Evolutionary conservation across 345 rosid species (phyloP), one percentile per base, ranked within the genome.

Genomic region (Firmiana major): DNA sequence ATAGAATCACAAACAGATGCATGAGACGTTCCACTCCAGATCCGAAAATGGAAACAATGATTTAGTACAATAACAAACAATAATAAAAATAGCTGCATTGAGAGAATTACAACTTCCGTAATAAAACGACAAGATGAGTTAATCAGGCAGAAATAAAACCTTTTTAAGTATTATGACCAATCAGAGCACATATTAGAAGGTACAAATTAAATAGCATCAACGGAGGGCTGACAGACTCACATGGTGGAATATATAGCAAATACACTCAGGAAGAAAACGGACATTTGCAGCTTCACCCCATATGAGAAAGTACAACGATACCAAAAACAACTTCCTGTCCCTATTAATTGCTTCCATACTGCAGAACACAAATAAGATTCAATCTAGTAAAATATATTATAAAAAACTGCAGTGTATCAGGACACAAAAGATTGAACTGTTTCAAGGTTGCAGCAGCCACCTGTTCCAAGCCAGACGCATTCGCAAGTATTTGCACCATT

Each of bases 221-320:
- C 15, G 42, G 65, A 66, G 75, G 34, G 34, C 34, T 31, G 34
- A 71, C 75, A 73, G 48, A 71, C 98, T 93, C 90, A 96, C 99
- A 77, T 89, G 81, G 83, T 96, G 99, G 87, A 96, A 96, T 74
- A 96, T 88, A 80, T 96, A 96, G 89, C 99, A 96, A 80, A 96
- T 82, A 84, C 98, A 92, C 81, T 96, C 99, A 1, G 99, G 99
- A 83, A 96, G 98, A 85, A 93, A 96, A 73, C 99, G 97, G 81
- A 92, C 90, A 85, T 96, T 96, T 80, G 98, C 99, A 83, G 97
- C 98, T 88, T 96, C 99, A 36, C 99, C 99, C 99, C 99, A 96
- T 83, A 96, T 86, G 46, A 92, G 92, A 81, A 92, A 93, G 86
- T 96, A 96, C 58, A 96, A 83, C 43, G 99, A 94, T 79, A 96